phyloP scores from a whole-genome alignment of 2,329 filamentous ascomycete genomes.

The Fusarium pininemorale region DNA sequence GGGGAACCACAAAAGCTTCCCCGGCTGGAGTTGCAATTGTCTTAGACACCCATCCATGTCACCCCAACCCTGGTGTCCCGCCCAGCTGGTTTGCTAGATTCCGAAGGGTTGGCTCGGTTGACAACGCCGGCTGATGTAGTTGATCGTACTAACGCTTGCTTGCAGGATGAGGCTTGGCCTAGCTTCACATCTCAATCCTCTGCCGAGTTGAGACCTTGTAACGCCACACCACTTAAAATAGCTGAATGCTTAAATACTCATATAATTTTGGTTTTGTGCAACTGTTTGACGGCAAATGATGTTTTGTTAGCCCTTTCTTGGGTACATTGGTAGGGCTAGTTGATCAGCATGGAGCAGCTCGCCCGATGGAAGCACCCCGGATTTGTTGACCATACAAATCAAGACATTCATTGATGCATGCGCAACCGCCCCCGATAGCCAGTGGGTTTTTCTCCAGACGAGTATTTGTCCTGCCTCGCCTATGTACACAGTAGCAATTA shows the following conservation, averaged over 20 bases:
- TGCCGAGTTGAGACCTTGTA: constrained; percentile 1
- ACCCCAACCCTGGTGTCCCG: constrained; percentile 21
- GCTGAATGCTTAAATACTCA: neutral
- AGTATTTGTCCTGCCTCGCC: neutral
- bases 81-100: constrained; percentile 35
- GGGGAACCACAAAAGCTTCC: constrained; percentile 29
- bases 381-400: neutral
- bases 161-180: constrained; percentile 24
- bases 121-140: constrained; percentile 14
- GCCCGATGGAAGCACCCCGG: neutral
- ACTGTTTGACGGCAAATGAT: neutral
- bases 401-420: neutral
- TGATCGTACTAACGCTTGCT: constrained; percentile 26
- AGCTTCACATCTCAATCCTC: constrained; percentile 22
- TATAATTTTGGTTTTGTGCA: neutral
- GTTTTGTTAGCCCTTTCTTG: neutral
- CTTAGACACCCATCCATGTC: constrained; percentile 17
- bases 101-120: constrained; percentile 40
- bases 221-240: constrained; percentile 27
- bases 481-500: neutral
- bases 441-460: neutral
- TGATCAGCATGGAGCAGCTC: neutral
- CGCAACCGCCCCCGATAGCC: neutral
- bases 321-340: neutral
- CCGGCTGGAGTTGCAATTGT: constrained; percentile 25